Evolutionary conservation across 139 green algal species (phyloP), one percentile per base, ranked within the genome.

Genomic region (Chlorella sp.): DNA sequence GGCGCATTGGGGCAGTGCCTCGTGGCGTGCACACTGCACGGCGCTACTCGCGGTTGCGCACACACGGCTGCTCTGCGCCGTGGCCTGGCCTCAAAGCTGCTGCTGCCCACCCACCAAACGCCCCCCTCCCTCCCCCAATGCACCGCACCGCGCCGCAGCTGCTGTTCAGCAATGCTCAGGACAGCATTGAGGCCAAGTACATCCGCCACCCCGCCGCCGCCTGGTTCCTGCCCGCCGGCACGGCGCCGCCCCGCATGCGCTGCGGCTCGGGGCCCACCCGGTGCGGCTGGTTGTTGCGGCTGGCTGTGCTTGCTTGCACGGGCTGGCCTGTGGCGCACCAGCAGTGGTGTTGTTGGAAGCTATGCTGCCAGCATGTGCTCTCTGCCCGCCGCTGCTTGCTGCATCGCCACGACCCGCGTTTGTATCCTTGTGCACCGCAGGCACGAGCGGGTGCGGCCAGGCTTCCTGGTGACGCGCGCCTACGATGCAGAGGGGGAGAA

Each of bases 101-200:
- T 69, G 22, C 62, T 69, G 62, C 67, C n/a, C 16, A 65, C 16
- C 8, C 56, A 17, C 56, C 56, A 28, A 24, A 17, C 19, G 34
- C 28, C 34, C 36, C 7, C 43, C 28, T 36, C 9, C 2, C 6
- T 38, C 24, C 72, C 5, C 3, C n/a, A n/a, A 14, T 6, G 6
- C 44, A 17, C 30, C 73, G 30, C 40, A 6, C 26, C 6, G n/a
- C 9, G 26, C 16, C 32, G 76, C 76, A 82, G 76, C 76, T 82
- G 56, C 32, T 82, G 32, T 82, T 58, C 34, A 82, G 54, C 36
- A 82, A 82, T 34, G 46, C 62, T 3, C 36, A n/a, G 19, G 46
- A 80, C 73, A 80, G n/a, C 46, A 43, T 83, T 4, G 77, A 83
- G 38, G 77, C 60, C 3, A 48, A 51, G 38, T 83, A 74, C 43